phyloP scores from a whole-genome alignment of 352 stramenopile genomes.

The Phytophthora pini region DNA sequence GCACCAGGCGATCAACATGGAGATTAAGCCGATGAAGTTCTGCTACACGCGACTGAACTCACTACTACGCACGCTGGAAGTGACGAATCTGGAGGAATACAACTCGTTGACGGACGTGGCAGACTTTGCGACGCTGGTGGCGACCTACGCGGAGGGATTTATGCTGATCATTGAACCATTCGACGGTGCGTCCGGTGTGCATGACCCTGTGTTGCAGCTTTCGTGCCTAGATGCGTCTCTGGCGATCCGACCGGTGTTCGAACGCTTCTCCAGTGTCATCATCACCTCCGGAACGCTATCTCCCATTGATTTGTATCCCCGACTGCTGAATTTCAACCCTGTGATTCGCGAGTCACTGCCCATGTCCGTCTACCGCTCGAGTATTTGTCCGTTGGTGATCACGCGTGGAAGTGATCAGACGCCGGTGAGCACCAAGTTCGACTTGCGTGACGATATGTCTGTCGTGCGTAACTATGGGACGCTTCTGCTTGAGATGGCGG shows the following conservation, averaged over 20 bases:
- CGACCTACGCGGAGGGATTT: constrained; percentile 98
- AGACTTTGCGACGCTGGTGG: constrained; percentile 97
- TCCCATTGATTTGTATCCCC: constrained; percentile 99
- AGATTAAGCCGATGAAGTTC: constrained; percentile 98
- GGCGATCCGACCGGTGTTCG: constrained; percentile 98
- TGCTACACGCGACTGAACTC: constrained; percentile 97
- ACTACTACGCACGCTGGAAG: constrained; percentile 95
- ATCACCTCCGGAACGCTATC: constrained; percentile 97
- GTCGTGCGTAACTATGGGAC: constrained; percentile 97
- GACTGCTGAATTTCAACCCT: constrained; percentile 98
- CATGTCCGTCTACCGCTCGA: constrained; percentile 98
- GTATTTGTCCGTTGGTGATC: constrained; percentile 98
- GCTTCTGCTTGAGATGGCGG: constrained; percentile 95
- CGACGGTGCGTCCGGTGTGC: constrained; percentile 75
- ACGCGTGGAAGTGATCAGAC: constrained; percentile 97
- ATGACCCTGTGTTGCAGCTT: constrained; percentile 92
- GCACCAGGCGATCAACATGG: constrained; percentile 93
- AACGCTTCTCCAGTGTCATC: constrained; percentile 91
- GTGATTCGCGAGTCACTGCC: constrained; percentile 96
- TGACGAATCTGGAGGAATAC: constrained; percentile 98
- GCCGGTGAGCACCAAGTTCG: constrained; percentile 96
- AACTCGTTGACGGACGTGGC: constrained; percentile 95
- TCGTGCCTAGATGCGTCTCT: constrained; percentile 97
- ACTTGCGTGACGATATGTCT: constrained; percentile 84
- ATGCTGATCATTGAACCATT: constrained; percentile 98